Evolutionary conservation across 805 yeast species (phyloP), one percentile per base, ranked within the genome.

Genomic region (Scheffersomyces lignosus): DNA sequence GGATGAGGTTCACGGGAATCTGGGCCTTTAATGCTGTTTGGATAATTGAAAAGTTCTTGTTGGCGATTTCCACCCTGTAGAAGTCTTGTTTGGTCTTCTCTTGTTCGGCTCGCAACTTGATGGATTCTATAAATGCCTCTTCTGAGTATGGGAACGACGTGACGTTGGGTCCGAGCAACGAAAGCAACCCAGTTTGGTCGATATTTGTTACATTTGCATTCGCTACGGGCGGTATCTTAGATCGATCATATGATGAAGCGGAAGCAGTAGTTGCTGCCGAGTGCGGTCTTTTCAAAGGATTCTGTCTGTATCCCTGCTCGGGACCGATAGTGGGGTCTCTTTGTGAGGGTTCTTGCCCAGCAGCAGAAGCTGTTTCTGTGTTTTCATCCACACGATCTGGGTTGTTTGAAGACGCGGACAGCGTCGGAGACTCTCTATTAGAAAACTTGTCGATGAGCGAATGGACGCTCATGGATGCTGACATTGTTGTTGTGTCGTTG

Each of bases 81-180:
- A 70, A 81, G 47, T 84, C 93, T 56, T 89, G 96, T 46, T 83
- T 83, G 1, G 96, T 83, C 29, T 75, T 71, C 56, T 90, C 96
- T 52, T 84, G 91, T 54, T 87, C 89, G 3, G 78, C 58, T 35
- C 80, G 71, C 20, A 83, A 70, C 23, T 71, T 70, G 25, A 87
- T 60, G 0, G 88, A 81, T 44, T 75, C 78, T 17, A 68, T 56
- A 18, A 81, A 68, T 3, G 88, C 73, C 6, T 70, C 66, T 37
- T 83, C 84, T 5, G 82, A 64, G 49, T 66, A 72, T 0, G 80
- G 78, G 76, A 83, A 79, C 24, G 63, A 56, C 5, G 67, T 51
- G 10, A 77, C 64, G 20, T 74, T 66, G 3, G 78, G 66, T 1
- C 88, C 89, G 25, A 83, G 60, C 7, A 81, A 53, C 3, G 62